These are phyloP conservation scores for Scheffersomyces parashehatae DNA, from an alignment of 1,139 yeast genomes.

Conservation along the genomic window DNA sequence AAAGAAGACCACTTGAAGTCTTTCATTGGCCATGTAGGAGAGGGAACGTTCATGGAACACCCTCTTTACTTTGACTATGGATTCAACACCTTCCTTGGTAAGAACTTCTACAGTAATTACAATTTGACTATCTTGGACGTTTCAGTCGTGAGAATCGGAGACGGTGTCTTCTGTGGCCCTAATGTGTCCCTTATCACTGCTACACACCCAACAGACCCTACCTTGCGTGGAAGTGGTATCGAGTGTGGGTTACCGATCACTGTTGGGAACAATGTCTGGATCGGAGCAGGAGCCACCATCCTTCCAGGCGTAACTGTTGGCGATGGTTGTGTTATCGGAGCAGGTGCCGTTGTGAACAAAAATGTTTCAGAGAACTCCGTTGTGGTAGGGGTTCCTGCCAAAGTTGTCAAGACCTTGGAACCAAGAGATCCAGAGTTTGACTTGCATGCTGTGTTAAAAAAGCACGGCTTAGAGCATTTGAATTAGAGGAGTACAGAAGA, in stretches of 20 bases:
- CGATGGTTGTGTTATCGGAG: neutral
- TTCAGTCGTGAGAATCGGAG: neutral
- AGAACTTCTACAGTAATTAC: neutral
- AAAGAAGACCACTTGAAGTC: constrained; percentile 1
- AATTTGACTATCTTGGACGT: neutral
- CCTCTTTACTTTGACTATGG: neutral
- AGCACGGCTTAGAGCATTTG: neutral
- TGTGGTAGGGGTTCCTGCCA: neutral
- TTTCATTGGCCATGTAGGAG: neutral
- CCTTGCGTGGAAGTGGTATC: neutral
- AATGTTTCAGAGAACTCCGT: neutral
- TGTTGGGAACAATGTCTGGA: neutral
- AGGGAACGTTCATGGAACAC: neutral
- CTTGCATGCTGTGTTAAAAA: neutral
- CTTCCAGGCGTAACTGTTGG: neutral
- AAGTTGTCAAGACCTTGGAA: neutral
- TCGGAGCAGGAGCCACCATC: neutral
- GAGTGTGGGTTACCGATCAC: neutral
- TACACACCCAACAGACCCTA: neutral
- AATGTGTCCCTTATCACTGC: neutral
- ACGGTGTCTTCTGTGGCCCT: neutral
- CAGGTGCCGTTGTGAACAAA: neutral
- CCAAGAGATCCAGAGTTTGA: neutral
- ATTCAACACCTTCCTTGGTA: neutral
- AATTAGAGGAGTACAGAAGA: neutral